These are phyloP conservation scores for Heliamphora pulchella DNA, from an alignment of 179 eudicot species.

Conservation along the genomic window DNA sequence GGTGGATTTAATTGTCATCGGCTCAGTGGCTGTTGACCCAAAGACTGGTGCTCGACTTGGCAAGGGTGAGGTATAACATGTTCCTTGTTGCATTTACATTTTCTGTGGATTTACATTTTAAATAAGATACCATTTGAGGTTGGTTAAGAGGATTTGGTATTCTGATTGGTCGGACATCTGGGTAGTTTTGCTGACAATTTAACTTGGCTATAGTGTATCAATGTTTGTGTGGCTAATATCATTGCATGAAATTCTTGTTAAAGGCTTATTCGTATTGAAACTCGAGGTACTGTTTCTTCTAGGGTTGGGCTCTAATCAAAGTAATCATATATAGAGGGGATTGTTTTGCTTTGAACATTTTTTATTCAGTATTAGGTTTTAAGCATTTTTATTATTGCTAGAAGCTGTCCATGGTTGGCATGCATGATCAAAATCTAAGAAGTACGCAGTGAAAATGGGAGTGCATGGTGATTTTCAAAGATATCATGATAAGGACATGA, in stretches of 20 bases:
- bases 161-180: slow-evolving; percentile 4
- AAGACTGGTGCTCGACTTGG: slow-evolving; percentile 93
- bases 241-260: background rate
- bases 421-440: too few species aligned
- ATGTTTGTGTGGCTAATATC: background rate
- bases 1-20: slow-evolving; percentile 81
- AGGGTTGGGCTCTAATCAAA: background rate
- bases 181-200: background rate
- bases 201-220: background rate
- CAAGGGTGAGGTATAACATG: slow-evolving; percentile 85
- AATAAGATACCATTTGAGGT: background rate
- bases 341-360: background rate
- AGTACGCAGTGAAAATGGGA: too few species aligned
- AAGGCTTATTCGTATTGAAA: background rate
- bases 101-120: background rate
- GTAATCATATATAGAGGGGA: background rate
- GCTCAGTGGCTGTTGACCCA: slow-evolving; percentile 93
- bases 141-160: background rate
- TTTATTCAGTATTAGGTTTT: background rate
- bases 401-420: background rate
- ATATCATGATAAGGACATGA: too few species aligned
- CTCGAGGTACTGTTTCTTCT: background rate
- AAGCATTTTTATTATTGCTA: background rate
- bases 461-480: too few species aligned
- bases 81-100: background rate